Base-by-base conservation (phyloP, 352 stramenopile genomes). In the Phytopythium montanum region DNA sequence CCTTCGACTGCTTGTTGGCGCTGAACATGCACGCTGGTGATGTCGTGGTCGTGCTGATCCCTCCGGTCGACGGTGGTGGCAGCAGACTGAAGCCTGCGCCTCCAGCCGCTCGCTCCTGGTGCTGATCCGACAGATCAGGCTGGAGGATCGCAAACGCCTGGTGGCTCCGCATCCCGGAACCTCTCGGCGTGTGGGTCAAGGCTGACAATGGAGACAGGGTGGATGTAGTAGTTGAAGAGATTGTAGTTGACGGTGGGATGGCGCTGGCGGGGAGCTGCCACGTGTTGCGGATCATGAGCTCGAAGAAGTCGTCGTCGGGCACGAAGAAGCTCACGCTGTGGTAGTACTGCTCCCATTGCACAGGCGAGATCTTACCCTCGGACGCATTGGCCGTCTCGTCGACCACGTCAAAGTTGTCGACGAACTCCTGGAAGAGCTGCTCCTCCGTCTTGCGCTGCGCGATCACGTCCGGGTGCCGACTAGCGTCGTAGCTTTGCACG, bases 301-400 rank as follows among this genome's bases (percentile, higher is more conserved):
- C 85, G 57, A 97, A 97, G 54, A 97, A 92, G 38, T 97, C 86
- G 68, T 97, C 90, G 72, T 92, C 79, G 8, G 72, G 66, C 49
- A 97, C 84, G 46, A 87, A 87, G 42, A 91, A 92, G 56, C 81
- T 89, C 5, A 97, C 74, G 59, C 95, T 95, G 46, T 90, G 73
- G 75, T 97, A 97, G 67, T 97, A 97, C 21, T 88, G 65, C 57
- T 84, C 69, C 78, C 78, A 90, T 50, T 90, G 78, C 16, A 56
- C 33, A 18, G 65, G 70, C 12, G 69, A 63, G 48, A 90, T 76
- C 54, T 72, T 75, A 26, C 65, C 69, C 31, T 69, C 46, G 0
- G 26, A 29, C 5, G 49, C 36, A 50, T 25, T 44, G 5, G 23
- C 42, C 31, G 19, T 53, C 14, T 36, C 61, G 38, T 79, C 72